Evolutionary conservation across 2,329 filamentous ascomycete genomes (phyloP).

Genomic region (Pseudogymnoascus sp.): DNA sequence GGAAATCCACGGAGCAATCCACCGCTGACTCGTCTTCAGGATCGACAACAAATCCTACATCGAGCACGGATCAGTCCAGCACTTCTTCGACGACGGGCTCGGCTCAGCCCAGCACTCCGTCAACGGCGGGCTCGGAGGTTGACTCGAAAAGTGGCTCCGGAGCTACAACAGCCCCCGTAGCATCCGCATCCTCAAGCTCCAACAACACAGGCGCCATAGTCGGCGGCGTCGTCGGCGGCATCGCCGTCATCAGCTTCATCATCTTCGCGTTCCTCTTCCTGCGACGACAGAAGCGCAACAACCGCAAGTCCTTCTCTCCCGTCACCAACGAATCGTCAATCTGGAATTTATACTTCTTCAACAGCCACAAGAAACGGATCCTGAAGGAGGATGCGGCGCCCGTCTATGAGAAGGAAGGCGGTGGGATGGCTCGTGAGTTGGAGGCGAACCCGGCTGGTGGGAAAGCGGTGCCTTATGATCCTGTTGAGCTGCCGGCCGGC

Average conservation of each 20-base stretch:
- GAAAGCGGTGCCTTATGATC: background rate
- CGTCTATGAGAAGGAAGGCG: background rate
- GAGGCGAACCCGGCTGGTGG: background rate
- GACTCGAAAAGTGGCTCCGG: background rate
- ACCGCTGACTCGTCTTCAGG: background rate
- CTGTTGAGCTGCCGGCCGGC: background rate
- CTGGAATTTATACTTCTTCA: background rate
- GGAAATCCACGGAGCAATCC: background rate
- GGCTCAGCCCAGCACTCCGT: background rate
- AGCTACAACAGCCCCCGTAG: background rate
- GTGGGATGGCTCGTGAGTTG: background rate
- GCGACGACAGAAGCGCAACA: background rate
- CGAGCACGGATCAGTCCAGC: background rate
- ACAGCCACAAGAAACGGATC: background rate
- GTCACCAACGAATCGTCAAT: background rate
- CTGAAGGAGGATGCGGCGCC: background rate
- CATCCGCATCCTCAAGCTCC: background rate
- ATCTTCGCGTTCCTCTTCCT: slow-evolving; percentile 14
- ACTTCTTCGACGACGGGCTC: background rate
- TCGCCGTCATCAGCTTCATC: slow-evolving; percentile 29
- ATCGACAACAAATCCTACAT: background rate
- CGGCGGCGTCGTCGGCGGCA: slow-evolving; percentile 30
- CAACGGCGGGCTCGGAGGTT: background rate
- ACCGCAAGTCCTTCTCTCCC: background rate
- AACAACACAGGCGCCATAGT: slow-evolving; percentile 27